Conservation (phyloP, 805 yeast species). For the Phaffomyces opuntiae region DNA sequence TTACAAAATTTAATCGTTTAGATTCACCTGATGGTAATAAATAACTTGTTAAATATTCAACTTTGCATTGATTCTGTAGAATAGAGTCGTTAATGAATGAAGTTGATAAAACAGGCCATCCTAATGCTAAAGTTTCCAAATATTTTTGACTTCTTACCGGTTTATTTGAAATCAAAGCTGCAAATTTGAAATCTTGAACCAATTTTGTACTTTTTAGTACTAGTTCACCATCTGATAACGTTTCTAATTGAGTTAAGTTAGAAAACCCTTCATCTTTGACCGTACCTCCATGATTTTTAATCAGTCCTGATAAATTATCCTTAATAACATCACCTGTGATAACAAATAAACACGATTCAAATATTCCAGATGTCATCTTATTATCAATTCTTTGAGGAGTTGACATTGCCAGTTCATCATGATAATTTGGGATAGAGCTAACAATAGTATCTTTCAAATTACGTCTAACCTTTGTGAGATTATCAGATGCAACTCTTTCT, state of each 20-base stretch:
- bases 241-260: constrained; percentile 14
- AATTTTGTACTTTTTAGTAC: constrained; percentile 5
- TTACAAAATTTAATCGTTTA: constrained; percentile 31
- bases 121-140: constrained; percentile 67
- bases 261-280: constrained; percentile 30
- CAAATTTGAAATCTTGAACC: constrained; percentile 37
- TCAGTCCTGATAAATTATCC: constrained; percentile 26
- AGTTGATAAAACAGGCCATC: constrained; percentile 78
- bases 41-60: constrained; percentile 41
- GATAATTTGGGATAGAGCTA: constrained; percentile 10
- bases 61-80: constrained; percentile 20
- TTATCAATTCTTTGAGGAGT: constrained; percentile 1
- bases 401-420: constrained; percentile 6
- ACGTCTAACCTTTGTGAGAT: constrained; percentile 8
- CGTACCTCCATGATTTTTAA: constrained; percentile 38
- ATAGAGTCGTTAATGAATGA: constrained; percentile 48
- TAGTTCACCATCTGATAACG: constrained; percentile 1
- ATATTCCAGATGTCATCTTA: constrained; percentile 11
- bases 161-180: constrained; percentile 48
- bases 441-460: constrained; percentile 7
- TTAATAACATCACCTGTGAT: constrained; percentile 29
- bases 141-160: constrained; percentile 67
- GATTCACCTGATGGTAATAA: constrained; percentile 72
- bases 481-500: constrained; percentile 22
- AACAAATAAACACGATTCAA: constrained; percentile 32